These are phyloP conservation scores for Auricularia sp. DNA, from an alignment of 768 basidiomycete genomes.

Conservation along the genomic window DNA sequence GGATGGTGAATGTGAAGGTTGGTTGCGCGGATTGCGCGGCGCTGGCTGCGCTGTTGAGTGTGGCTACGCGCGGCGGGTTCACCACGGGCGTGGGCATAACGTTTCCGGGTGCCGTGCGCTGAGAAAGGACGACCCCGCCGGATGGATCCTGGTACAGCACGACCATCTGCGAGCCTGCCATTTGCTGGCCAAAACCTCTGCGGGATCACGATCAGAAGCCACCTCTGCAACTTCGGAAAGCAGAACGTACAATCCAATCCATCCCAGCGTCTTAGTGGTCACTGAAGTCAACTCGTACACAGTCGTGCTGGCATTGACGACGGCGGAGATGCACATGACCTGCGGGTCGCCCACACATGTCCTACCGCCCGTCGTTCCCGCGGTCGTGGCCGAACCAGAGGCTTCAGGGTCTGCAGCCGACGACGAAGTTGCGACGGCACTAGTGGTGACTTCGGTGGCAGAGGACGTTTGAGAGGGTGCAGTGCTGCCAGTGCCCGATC, in stretches of 20 bases:
- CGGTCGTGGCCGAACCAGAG: not conserved
- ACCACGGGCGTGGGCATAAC: constrained; percentile 47
- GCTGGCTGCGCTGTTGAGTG: constrained; percentile 17
- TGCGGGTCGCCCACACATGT: constrained; percentile 14
- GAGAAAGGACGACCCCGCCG: constrained; percentile 33
- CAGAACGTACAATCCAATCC: not conserved
- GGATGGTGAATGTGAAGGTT: not conserved
- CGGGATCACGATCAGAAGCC: too few species aligned
- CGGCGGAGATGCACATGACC: constrained; percentile 41
- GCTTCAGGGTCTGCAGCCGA: not conserved
- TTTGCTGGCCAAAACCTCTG: not conserved
- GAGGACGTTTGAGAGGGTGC: constrained; percentile 7
- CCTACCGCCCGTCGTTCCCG: not conserved
- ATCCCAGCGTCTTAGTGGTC: not conserved
- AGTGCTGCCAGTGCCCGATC: not conserved
- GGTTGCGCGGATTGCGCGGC: not conserved
- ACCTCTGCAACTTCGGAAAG: too few species aligned
- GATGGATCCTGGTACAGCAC: not conserved
- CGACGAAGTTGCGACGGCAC: constrained; percentile 15
- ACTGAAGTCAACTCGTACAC: not conserved
- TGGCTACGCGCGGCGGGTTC: constrained; percentile 44
- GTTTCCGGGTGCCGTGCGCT: constrained; percentile 43
- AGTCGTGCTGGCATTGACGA: constrained; percentile 27
- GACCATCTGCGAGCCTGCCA: not conserved
- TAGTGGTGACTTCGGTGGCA: constrained; percentile 11